These are phyloP conservation scores for Fraxinus excelsior DNA, from an alignment of 257 asterid species.

Conservation along the genomic window DNA sequence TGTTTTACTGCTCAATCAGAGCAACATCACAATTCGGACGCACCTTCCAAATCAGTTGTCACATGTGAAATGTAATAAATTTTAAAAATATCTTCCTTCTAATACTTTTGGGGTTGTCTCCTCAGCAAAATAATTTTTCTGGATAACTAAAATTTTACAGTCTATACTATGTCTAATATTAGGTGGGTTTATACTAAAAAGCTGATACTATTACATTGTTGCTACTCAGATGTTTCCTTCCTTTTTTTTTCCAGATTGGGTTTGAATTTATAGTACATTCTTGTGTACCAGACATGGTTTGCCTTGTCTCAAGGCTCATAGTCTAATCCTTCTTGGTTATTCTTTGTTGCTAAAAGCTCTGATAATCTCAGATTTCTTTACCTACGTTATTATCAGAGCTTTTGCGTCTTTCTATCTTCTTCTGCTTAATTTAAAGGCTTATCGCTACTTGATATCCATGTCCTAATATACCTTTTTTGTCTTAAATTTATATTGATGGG, in stretches of 20 bases:
- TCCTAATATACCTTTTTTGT: neutral
- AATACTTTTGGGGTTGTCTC: neutral
- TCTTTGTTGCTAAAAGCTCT: neutral
- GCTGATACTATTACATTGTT: neutral
- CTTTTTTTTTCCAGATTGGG: neutral
- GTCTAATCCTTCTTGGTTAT: neutral
- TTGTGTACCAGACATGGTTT: neutral
- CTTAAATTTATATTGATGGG: slow-evolving; percentile 2
- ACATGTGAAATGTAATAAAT: neutral
- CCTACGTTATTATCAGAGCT: neutral
- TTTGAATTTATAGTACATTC: neutral
- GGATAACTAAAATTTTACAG: neutral
- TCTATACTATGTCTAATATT: neutral
- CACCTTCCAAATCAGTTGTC: neutral
- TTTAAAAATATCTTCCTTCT: neutral
- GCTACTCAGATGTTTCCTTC: neutral
- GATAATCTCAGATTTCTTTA: neutral
- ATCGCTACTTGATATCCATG: neutral
- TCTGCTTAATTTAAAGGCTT: neutral
- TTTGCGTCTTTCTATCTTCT: neutral
- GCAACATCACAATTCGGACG: neutral
- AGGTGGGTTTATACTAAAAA: neutral
- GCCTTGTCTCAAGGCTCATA: neutral
- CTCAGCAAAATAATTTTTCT: neutral
- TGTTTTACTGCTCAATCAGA: neutral